Conservation (phyloP, 257 asterid species). For the Petrea volubilis region DNA sequence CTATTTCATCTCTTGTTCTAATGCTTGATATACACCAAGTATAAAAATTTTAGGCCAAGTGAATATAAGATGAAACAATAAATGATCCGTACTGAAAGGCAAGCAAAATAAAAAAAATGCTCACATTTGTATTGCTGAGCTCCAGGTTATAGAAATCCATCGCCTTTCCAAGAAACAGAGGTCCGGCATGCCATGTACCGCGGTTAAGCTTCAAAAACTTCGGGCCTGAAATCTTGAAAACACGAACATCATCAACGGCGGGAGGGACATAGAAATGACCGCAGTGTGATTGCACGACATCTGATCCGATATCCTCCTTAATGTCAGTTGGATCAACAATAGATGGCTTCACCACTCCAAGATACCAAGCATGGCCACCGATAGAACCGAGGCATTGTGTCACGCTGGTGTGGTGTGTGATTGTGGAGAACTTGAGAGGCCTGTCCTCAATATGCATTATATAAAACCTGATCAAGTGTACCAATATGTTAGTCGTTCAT, state of each 20-base stretch:
- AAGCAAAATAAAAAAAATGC: slow-evolving; percentile 16
- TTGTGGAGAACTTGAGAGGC: slow-evolving; percentile 58
- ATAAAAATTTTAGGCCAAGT: no score
- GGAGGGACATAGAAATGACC: slow-evolving; percentile 83
- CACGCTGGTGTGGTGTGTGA: slow-evolving; percentile 87
- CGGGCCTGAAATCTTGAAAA: slow-evolving; percentile 77
- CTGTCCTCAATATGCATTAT: slow-evolving; percentile 74
- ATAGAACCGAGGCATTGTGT: slow-evolving; percentile 93
- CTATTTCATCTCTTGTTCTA: no score
- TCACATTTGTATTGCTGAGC: slow-evolving; percentile 78
- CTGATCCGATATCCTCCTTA: slow-evolving; percentile 24
- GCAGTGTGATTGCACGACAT: slow-evolving; percentile 45
- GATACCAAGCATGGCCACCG: slow-evolving; percentile 85
- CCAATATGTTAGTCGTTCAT: background rate
- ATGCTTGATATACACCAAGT: no score
- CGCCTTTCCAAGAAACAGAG: slow-evolving; percentile 52
- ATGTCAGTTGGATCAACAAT: slow-evolving; percentile 44
- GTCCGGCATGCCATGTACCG: slow-evolving; percentile 99
- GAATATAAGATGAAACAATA: no score
- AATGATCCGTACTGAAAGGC: no score
- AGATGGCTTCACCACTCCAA: slow-evolving; percentile 89
- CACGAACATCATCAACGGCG: slow-evolving; percentile 59
- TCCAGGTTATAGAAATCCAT: slow-evolving; percentile 95
- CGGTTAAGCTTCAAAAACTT: slow-evolving; percentile 72
- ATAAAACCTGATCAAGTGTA: slow-evolving; percentile 51